Evolutionary conservation across 1,139 yeast genomes (phyloP), one percentile per base, ranked within the genome.

Genomic region (Yamadazyma membranifaciens): DNA sequence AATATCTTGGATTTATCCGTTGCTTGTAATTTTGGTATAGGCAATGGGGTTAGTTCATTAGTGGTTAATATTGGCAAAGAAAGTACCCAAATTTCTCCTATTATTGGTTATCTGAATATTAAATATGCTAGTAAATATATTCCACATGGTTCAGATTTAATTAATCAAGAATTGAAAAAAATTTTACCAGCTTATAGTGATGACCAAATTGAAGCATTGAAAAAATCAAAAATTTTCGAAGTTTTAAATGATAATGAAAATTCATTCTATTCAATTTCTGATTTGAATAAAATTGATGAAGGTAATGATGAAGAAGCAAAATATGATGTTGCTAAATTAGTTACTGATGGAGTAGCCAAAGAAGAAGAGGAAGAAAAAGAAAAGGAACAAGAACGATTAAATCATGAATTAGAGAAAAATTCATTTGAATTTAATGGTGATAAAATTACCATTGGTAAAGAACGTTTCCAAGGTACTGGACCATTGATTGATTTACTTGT

Each of bases 321-420:
- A 35, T 74, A 88, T 38, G 97, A 92, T 60, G 91, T 92, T 37
- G 97, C 97, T 1, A 88, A 88, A 32, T 81, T 89, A 52, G 95
- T 92, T 7, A 80, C 95, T 1, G 82, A 87, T 45, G 60, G 57
- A 14, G 43, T 22, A 9, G 34, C 3, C 15, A 54, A 56, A 29
- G 51, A 51, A 15, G 56, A 50, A n/a, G 58, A 57, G 15, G 65
- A 58, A 37, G 56, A 57, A 28, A 52, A 52, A 16, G 56, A 51
- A 12, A 58, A 57, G 17, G 66, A 59, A 38, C 67, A 60, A 24
- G 49, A 50, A 17, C 78, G 75, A 47, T 73, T 67, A 52, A 87
- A 80, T 57, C 67, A 75, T 28, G 84, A 83, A 56, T 58, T 81
- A 44, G 91, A 83, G 56, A 72, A 67, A 22, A 91, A 88, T 58